Base-by-base conservation (phyloP, 2,329 filamentous ascomycete species). In the Fusarium chuoi region DNA sequence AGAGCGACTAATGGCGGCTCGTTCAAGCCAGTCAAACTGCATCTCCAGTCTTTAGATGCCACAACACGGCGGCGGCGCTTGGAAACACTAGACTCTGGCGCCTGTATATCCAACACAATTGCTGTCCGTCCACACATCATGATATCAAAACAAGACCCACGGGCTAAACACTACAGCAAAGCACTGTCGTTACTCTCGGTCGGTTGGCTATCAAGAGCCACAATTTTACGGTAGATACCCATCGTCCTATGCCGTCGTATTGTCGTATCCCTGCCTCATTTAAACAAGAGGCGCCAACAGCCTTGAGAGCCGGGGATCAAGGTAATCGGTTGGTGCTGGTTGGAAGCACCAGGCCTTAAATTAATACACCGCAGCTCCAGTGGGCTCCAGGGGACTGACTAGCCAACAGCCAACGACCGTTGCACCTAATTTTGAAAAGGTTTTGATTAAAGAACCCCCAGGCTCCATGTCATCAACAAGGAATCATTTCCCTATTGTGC, bases 191-290 rank as follows among this genome's bases (percentile, higher is more conserved):
- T 36, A 36, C 33, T 28, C 65, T 68, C 36, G 36, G 36, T 49
- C 46, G 66, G 52, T 70, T 77, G 75, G 76, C 63, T 57, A 46
- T 48, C 65, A 52, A 52, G 63, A 68, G 62, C 58, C 66, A 68
- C 74, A 75, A 75, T 70, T 69, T 52, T 65, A 61, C 45, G 54
- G 65, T 51, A 65, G 30, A 57, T 68, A n/a, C 30, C 41, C 70
- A 59, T 70, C 64, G 62, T 65, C 56, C 68, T 63, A 67, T 62
- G 65, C 70, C 51, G 51, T 71, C 65, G 65, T 68, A 74, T 71
- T 62, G 63, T 52, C 61, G 12, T 38, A 73, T 76, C 76, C 75
- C 62, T 77, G 75, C 68, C 69, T 75, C 72, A 78, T 78, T 78
- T 78, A 60, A 73, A 52, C 55, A 62, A 73, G 60, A 74, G 63